Base-by-base conservation (phyloP, 768 basidiomycete species). In the Rhizopogon vulgaris region DNA sequence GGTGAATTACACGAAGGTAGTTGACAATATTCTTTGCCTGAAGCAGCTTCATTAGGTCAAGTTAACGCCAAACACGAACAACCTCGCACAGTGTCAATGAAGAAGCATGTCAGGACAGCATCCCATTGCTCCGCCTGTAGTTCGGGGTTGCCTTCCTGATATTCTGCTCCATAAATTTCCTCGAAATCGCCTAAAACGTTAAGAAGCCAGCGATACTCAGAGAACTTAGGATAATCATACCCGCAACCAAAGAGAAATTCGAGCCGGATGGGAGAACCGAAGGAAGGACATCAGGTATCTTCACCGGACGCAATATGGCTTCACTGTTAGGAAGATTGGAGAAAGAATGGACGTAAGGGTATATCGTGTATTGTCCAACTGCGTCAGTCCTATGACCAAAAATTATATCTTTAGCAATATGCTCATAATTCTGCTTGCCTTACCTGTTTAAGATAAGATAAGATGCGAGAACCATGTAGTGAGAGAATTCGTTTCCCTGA, bases 401-500 rank as follows among this genome's bases (percentile, higher is more conserved):
- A 15, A 41, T 45, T 37, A 42, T 34, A 22, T 14, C 15, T 27
- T 48, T 24, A 6, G 15, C 15, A 14, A 12, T 9, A 30, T 27
- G n/a, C n/a, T n/a, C 15, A 24, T 2, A 17, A 42, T 22, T 4
- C 28, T 14, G n/a, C 12, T 48, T 22, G 37, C 41, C 78, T 9
- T 59, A 92, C 93, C 78, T 79, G 64, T 97, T 98, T 45, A 97
- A 73, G 17, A 96, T 83, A 64, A 87, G 89, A 63, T 85, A 86
- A 4, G 94, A 96, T 2, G 88, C 76, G 4, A 97, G 80, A 11
- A 98, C 78, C 93, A 94, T 95, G 68, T 91, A 92, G 58, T 94
- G 88, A 30, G 90, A 93, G 65, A 96, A 96, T 68, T 98, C 94
- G 63, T 96, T 96, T 18, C 89, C 94, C 67, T 95, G 94, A 57